Percentiles rank a stretch among this genome's conserved stretches.
phyloP scores from a whole-genome alignment of 495 filamentous ascomycete species.

The Chaetomium fimeti region DNA sequence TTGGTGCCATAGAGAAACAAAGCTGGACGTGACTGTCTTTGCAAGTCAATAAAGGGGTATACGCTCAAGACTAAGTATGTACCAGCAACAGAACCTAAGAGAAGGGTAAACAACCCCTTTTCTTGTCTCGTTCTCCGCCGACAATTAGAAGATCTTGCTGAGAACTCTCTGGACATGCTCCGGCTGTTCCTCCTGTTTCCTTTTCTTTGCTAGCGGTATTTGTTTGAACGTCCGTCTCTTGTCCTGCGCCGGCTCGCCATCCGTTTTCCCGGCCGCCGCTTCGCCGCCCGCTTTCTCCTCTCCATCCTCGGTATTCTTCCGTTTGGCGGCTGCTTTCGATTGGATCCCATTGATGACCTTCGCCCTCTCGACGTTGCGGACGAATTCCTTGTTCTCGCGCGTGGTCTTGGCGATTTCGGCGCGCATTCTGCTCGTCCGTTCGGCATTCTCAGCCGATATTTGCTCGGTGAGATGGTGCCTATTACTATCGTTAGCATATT shows the following conservation, averaged over 20 bases:
- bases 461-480: slow-evolving; percentile 59
- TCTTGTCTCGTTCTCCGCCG: neutral
- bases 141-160: slow-evolving; percentile 70
- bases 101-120: neutral
- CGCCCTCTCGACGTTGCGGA: slow-evolving; percentile 70
- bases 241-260: slow-evolving; percentile 31
- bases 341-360: slow-evolving; percentile 72
- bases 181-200: slow-evolving; percentile 47
- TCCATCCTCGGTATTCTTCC: slow-evolving; percentile 37
- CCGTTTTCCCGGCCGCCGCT: slow-evolving; percentile 12
- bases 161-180: slow-evolving; percentile 74
- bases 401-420: slow-evolving; percentile 75
- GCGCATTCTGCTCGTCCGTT: slow-evolving; percentile 73
- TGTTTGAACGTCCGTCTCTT: slow-evolving; percentile 70
- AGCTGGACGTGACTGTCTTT: neutral
- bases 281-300: slow-evolving; percentile 30
- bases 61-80: neutral
- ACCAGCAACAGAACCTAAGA: slow-evolving; percentile 4
- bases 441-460: slow-evolving; percentile 76
- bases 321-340: slow-evolving; percentile 61
- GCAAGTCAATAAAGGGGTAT: neutral
- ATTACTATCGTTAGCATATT: neutral
- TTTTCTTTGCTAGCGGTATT: slow-evolving; percentile 53
- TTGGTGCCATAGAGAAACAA: neutral
- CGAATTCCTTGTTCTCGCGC: slow-evolving; percentile 80